A percentile compares a stretch with the other conserved stretches of the same genome.
Conservation (phyloP, 352 stramenopile species). For the Plasmopara viticola region DNA sequence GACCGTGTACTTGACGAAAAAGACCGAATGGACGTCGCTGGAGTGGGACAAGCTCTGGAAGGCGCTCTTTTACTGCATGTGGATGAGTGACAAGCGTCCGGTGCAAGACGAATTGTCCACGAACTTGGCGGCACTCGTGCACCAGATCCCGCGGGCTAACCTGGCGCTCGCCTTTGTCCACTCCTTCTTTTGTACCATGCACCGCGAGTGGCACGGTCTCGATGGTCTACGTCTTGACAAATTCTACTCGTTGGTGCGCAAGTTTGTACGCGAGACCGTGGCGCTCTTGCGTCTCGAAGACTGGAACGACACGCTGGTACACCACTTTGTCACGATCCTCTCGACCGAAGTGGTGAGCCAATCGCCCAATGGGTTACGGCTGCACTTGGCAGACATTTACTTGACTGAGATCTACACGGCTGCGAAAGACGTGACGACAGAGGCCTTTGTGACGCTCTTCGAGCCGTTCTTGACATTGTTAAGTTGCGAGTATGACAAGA, state of each 20-base stretch:
- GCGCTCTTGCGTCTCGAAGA: constrained; percentile 49
- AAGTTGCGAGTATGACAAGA: constrained; percentile 72
- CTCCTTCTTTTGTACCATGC: constrained; percentile 81
- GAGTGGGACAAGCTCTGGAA: constrained; percentile 88
- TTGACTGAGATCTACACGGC: constrained; percentile 57
- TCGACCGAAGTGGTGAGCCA: constrained; percentile 70
- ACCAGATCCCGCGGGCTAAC: constrained; percentile 40
- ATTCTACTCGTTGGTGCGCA: constrained; percentile 80
- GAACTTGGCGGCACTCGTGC: constrained; percentile 55
- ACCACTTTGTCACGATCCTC: constrained; percentile 54
- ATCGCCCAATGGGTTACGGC: constrained; percentile 70
- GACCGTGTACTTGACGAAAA: constrained; percentile 63
- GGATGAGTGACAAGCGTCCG: constrained; percentile 84
- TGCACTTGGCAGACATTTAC: constrained; percentile 76
- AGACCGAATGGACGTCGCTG: constrained; percentile 56
- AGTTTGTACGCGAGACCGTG: constrained; percentile 70
- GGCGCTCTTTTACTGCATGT: constrained; percentile 87
- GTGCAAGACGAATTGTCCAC: constrained; percentile 75
- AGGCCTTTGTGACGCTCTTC: constrained; percentile 62
- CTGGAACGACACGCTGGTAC: constrained; percentile 41
- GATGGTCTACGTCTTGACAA: constrained; percentile 81
- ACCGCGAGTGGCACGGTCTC: constrained; percentile 81
- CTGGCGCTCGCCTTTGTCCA: constrained; percentile 64
- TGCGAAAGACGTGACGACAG: constrained; percentile 41
- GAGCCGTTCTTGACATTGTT: constrained; percentile 80